phyloP scores from a whole-genome alignment of 768 basidiomycete species.

The Flagelloscypha sp. region DNA sequence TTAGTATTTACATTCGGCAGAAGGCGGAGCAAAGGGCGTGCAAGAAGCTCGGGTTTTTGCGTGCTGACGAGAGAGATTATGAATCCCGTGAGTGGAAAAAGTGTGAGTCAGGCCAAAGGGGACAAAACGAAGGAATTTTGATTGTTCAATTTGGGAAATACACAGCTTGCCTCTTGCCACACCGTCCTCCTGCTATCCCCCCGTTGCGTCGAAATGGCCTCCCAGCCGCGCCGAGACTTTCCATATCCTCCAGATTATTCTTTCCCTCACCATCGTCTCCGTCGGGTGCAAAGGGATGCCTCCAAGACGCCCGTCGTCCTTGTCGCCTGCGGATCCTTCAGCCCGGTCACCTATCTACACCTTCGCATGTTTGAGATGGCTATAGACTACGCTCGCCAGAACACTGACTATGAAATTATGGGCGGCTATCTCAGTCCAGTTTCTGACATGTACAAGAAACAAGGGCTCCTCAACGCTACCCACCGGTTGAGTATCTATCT shows the following conservation, averaged over 20 bases:
- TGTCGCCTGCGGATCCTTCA: slow-evolving; percentile 97
- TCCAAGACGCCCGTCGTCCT: slow-evolving; percentile 82
- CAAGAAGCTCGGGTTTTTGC: no score
- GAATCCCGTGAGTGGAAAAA: no score
- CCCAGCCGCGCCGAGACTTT: slow-evolving; percentile 24
- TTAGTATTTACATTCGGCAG: no score
- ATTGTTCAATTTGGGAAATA: no score
- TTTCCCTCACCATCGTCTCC: slow-evolving; percentile 61
- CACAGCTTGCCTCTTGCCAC: no score
- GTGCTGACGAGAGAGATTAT: no score
- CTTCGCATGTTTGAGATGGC: slow-evolving; percentile 99
- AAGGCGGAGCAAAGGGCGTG: no score
- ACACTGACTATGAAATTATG: slow-evolving; percentile 88
- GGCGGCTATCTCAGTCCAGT: slow-evolving; percentile 97
- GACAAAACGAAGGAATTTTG: no score
- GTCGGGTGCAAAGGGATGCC: slow-evolving; percentile 38
- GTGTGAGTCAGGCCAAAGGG: no score
- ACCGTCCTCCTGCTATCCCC: no score
- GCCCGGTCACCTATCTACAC: slow-evolving; percentile 95
- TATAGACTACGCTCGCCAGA: slow-evolving; percentile 87
- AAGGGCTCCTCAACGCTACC: slow-evolving; percentile 77
- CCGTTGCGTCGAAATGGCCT: slow-evolving; percentile 1
- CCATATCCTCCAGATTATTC: slow-evolving; percentile 58
- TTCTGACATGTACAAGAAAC: slow-evolving; percentile 93
- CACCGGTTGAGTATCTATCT: slow-evolving; percentile 67